Evolutionary conservation across 306 rosid species (phyloP).

Genomic region (Quercus ilex): DNA sequence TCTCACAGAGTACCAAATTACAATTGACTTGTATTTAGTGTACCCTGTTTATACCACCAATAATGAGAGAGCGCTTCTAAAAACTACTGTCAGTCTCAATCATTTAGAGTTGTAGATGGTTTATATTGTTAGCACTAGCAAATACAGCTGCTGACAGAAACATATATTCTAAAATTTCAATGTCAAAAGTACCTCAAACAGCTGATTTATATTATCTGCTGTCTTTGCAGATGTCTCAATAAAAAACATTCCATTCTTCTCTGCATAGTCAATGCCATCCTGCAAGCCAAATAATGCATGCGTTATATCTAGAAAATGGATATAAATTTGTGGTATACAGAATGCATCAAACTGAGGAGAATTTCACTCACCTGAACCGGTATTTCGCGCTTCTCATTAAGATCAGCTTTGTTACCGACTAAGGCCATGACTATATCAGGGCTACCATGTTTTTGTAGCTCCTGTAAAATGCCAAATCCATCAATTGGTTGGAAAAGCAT

Average conservation of each 20-base stretch:
- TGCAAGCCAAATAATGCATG: constrained; percentile 18
- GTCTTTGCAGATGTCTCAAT: constrained; percentile 99
- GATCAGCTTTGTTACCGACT: constrained; percentile 97
- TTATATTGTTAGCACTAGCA: too few species aligned
- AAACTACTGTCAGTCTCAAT: too few species aligned
- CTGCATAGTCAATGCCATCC: constrained; percentile 92
- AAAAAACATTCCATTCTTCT: constrained; percentile 94
- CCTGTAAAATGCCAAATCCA: constrained; percentile 41
- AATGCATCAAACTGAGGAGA: constrained; percentile 10
- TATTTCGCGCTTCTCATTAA: constrained; percentile 83
- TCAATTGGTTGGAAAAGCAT: constrained; percentile 24
- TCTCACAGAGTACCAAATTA: too few species aligned
- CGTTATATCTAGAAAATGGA: neutral
- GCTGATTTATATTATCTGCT: constrained; percentile 92
- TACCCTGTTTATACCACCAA: too few species aligned
- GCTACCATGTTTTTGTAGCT: constrained; percentile 93
- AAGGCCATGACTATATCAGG: constrained; percentile 93
- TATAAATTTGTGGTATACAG: neutral
- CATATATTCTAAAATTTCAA: neutral
- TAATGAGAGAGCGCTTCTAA: too few species aligned
- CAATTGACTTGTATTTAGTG: too few species aligned
- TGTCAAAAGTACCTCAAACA: constrained; percentile 75
- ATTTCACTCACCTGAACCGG: constrained; percentile 56
- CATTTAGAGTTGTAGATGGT: too few species aligned
- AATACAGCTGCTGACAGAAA: neutral